These are phyloP conservation scores for Phytophthora gonapodyides DNA, from an alignment of 352 stramenopile genomes.

Conservation along the genomic window DNA sequence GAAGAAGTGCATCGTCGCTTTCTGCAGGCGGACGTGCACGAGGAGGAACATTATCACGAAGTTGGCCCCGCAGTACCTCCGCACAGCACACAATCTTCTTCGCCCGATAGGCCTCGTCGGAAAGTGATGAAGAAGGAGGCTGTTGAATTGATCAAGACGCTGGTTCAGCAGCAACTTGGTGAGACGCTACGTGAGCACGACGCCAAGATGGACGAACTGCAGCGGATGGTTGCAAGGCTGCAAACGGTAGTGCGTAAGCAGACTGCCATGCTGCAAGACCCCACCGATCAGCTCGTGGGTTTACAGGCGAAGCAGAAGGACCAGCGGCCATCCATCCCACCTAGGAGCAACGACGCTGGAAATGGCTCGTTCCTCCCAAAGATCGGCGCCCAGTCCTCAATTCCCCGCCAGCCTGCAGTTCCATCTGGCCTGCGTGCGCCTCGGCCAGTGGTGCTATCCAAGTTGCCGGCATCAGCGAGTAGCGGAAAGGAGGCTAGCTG, in stretches of 20 bases:
- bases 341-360: slow-evolving; percentile 3
- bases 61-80: not conserved
- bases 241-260: slow-evolving; percentile 52
- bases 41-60: slow-evolving; percentile 6
- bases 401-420: slow-evolving; percentile 24
- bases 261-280: slow-evolving; percentile 41
- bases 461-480: slow-evolving; percentile 18
- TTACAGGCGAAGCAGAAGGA: slow-evolving; percentile 19
- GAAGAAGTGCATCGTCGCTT: slow-evolving; percentile 18
- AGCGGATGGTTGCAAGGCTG: slow-evolving; percentile 44
- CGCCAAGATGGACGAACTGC: slow-evolving; percentile 46
- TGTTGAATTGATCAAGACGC: slow-evolving; percentile 39
- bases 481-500: not conserved
- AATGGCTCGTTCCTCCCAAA: slow-evolving; percentile 18
- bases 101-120: slow-evolving; percentile 25
- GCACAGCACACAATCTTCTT: not conserved
- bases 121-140: slow-evolving; percentile 63
- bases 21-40: slow-evolving; percentile 1
- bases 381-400: slow-evolving; percentile 6
- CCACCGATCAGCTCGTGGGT: slow-evolving; percentile 31
- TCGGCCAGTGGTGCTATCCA: slow-evolving; percentile 29
- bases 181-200: slow-evolving; percentile 46
- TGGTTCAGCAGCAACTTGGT: slow-evolving; percentile 48
- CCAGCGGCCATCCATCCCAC: slow-evolving; percentile 4
- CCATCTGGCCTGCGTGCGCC: slow-evolving; percentile 27